phyloP scores from a whole-genome alignment of 2,329 filamentous ascomycete genomes.

The Fusarium redolens region DNA sequence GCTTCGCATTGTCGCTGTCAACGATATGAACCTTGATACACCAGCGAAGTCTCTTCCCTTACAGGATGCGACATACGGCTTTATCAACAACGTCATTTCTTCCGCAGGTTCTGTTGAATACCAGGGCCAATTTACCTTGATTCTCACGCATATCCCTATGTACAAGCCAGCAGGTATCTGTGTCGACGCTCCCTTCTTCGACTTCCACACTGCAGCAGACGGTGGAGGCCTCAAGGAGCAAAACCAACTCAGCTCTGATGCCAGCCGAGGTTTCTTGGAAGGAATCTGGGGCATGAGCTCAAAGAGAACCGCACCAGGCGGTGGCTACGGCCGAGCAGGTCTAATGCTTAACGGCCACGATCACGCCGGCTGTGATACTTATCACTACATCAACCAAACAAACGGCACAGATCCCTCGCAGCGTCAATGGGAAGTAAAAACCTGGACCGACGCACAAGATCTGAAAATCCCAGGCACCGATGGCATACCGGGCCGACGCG shows the following conservation, averaged over 20 bases:
- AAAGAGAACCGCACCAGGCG: constrained; percentile 65
- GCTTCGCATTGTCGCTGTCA: constrained; percentile 85
- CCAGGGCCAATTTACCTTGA: constrained; percentile 77
- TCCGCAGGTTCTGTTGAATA: constrained; percentile 70
- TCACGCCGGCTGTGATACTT: constrained; percentile 91
- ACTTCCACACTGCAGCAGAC: constrained; percentile 75
- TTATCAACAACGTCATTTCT: constrained; percentile 76
- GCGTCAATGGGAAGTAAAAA: constrained; percentile 61
- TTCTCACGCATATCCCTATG: constrained; percentile 92
- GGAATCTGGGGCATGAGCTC: constrained; percentile 84
- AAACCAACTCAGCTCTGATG: constrained; percentile 83
- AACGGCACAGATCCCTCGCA: constrained; percentile 53
- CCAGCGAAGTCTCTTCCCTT: constrained; percentile 76
- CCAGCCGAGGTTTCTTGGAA: constrained; percentile 81
- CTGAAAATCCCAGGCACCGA: constrained; percentile 55
- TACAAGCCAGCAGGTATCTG: constrained; percentile 87
- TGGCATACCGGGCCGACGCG: constrained; percentile 74
- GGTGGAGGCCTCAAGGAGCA: constrained; percentile 86
- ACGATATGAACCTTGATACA: constrained; percentile 92
- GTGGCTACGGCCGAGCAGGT: constrained; percentile 76
- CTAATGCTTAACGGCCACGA: constrained; percentile 94
- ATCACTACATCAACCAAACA: constrained; percentile 81
- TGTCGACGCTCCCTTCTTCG: constrained; percentile 84
- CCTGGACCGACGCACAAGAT: constrained; percentile 59
- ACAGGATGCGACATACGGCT: constrained; percentile 81